phyloP scores from a whole-genome alignment of 352 stramenopile genomes.

The Globisporangium emineosum region DNA sequence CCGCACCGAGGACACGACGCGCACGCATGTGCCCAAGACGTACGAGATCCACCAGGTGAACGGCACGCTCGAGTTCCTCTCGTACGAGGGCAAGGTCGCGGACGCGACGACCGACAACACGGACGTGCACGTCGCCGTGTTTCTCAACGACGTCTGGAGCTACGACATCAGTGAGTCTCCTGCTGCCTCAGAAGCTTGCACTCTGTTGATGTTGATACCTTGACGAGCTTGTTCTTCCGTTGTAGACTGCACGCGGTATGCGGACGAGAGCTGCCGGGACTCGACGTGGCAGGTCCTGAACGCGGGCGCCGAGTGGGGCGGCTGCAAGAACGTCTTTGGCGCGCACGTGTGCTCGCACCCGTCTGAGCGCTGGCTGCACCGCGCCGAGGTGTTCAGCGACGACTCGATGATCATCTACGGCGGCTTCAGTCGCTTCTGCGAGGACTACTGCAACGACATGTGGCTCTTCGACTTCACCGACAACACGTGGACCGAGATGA shows the following conservation, averaged over 20 bases:
- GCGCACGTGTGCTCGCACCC: constrained; percentile 87
- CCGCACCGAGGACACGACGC: constrained; percentile 85
- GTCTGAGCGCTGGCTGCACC: constrained; percentile 87
- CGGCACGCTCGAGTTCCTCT: constrained; percentile 82
- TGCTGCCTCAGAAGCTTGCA: too few relatives aligned
- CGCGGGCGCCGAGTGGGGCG: constrained; percentile 85
- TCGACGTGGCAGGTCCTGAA: constrained; percentile 86
- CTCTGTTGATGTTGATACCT: too few relatives aligned
- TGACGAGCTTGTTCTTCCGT: too few relatives aligned
- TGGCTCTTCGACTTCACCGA: constrained; percentile 93
- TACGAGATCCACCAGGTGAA: constrained; percentile 85
- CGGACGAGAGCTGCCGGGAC: constrained; percentile 78
- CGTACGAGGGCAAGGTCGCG: constrained; percentile 85
- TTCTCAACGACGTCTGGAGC: constrained; percentile 96
- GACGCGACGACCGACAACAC: constrained; percentile 31
- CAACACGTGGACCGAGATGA: constrained; percentile 89
- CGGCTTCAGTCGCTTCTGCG: constrained; percentile 90
- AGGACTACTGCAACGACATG: constrained; percentile 96
- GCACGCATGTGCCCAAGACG: constrained; percentile 88
- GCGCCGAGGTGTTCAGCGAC: constrained; percentile 86
- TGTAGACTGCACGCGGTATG: constrained; percentile 81
- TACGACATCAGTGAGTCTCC: constrained; percentile 91
- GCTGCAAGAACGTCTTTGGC: constrained; percentile 86
- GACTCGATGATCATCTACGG: constrained; percentile 92
- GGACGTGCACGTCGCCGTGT: constrained; percentile 79